Evolutionary conservation across 2,329 filamentous ascomycete genomes (phyloP), one percentile per base, ranked within the genome.

Genomic region (Hansfordia pulvinata): DNA sequence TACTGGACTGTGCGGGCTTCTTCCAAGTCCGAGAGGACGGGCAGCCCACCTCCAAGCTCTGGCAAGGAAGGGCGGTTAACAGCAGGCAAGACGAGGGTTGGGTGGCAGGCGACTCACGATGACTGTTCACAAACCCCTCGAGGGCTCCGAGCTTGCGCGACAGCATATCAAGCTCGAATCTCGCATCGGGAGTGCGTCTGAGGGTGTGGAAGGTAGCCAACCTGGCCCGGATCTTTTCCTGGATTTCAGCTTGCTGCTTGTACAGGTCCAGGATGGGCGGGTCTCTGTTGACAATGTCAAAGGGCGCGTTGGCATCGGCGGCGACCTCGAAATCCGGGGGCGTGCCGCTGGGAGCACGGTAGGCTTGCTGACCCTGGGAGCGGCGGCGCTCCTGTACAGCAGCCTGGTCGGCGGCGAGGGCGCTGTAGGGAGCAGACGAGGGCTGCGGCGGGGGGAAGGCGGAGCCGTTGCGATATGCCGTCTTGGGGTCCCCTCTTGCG

Each of bases 1-100:
- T 71, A 67, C 42, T 72, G 67, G 28, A 71, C 47, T 19, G 57
- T 54, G 30, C 67, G 56, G 15, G 67, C 67, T 43, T 72, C 68
- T 44, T 72, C 67, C 14, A 60, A 54, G 35, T 69, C 62, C 28
- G 64, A 71, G 29, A 69, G 46, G 34, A 56, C 49, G 14, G 60
- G 57, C 25, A 62, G 42, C 33, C 46, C 48, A 22, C 49, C 45
- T 17, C 48, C 41, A 24, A 60, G 35, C 28, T 56, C 58, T 62
- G 41, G 19, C 33, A 16, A 25, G 10, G 9, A 3, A 23, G 10
- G 20, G 15, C 10, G 8, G 27, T 30, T 31, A 40, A 41, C 33
- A 43, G 36, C 36, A 29, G 25, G 26, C 19, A 19, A 33, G 16
- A 29, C 12, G 27, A 33, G 33, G 25, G 15, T 6, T 27, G 27